Conservation (phyloP, 164 flowering plant genomes). For the Vitis rupestris region DNA sequence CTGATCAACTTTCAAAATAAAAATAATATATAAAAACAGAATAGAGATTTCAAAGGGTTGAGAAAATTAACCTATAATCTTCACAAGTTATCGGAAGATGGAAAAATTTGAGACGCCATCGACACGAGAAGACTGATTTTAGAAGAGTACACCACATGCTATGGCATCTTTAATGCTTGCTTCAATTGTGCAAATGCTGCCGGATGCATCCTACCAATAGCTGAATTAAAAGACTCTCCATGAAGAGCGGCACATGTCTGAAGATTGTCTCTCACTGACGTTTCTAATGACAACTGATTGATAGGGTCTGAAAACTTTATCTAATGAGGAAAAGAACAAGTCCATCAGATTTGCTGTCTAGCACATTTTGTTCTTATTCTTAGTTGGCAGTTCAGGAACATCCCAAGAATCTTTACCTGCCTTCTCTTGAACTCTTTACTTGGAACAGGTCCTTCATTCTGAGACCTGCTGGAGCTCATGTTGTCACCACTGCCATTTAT, state of each 20-base stretch:
- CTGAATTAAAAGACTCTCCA: slow-evolving; percentile 83
- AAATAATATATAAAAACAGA: no score
- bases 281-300: slow-evolving; percentile 66
- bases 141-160: slow-evolving; percentile 2
- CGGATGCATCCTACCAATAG: slow-evolving; percentile 84
- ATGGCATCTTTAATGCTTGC: slow-evolving; percentile 77
- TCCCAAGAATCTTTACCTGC: slow-evolving; percentile 51
- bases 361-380: background rate
- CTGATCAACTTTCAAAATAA: no score
- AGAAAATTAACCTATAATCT: slow-evolving; percentile 9
- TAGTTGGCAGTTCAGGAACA: background rate
- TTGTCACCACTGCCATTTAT: slow-evolving; percentile 51
- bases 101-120: slow-evolving; percentile 1
- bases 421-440: slow-evolving; percentile 69
- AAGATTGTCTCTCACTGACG: slow-evolving; percentile 78
- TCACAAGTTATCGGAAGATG: background rate
- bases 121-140: background rate
- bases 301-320: slow-evolving; percentile 82
- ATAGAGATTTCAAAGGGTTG: background rate
- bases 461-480: slow-evolving; percentile 43
- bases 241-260: slow-evolving; percentile 84
- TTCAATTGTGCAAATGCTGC: slow-evolving; percentile 72
- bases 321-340: slow-evolving; percentile 30
- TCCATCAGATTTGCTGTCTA: background rate
- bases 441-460: slow-evolving; percentile 39